phyloP scores from a whole-genome alignment of 164 flowering plant genomes.

The Saururus chinensis region DNA sequence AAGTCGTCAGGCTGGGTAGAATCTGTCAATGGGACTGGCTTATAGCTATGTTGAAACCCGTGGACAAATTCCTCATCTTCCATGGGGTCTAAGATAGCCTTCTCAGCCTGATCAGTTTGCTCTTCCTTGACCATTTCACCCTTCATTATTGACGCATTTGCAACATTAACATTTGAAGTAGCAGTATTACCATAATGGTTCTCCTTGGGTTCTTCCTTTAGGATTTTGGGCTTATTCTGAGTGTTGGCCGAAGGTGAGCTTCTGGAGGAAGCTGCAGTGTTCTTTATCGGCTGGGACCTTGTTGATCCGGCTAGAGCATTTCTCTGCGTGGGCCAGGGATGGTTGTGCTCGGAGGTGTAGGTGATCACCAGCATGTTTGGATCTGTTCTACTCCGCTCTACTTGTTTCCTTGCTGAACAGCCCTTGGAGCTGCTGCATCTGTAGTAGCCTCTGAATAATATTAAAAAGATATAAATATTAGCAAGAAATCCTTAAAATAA shows the following conservation, averaged over 20 bases:
- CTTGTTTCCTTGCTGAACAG: slow-evolving; percentile 88
- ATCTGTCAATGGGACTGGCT: slow-evolving; percentile 25
- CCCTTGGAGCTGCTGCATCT: slow-evolving; percentile 95
- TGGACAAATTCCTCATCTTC: slow-evolving; percentile 10
- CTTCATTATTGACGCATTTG: slow-evolving; percentile 3
- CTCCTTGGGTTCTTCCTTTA: slow-evolving; percentile 38
- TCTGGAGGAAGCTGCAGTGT: slow-evolving; percentile 23
- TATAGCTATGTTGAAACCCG: slow-evolving; percentile 20
- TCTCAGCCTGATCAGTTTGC: slow-evolving; percentile 18
- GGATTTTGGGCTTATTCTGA: slow-evolving; percentile 6
- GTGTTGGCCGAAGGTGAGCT: slow-evolving; percentile 13
- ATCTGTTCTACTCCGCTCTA: slow-evolving; percentile 79
- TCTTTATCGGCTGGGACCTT: slow-evolving; percentile 47
- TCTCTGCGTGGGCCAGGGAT: slow-evolving; percentile 95
- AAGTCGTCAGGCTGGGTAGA: slow-evolving; percentile 32
- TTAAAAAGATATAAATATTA: neutral
- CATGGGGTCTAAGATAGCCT: slow-evolving; percentile 9
- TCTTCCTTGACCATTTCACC: slow-evolving; percentile 37
- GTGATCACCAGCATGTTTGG: slow-evolving; percentile 89
- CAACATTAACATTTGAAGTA: slow-evolving; percentile 1
- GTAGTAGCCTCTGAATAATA: slow-evolving; percentile 61
- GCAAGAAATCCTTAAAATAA: neutral
- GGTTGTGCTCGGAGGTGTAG: slow-evolving; percentile 93
- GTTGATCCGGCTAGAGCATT: slow-evolving; percentile 89
- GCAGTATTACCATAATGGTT: slow-evolving; percentile 4